Base-by-base conservation (phyloP, 306 rosid genomes). In the Cucumis cinereus region DNA sequence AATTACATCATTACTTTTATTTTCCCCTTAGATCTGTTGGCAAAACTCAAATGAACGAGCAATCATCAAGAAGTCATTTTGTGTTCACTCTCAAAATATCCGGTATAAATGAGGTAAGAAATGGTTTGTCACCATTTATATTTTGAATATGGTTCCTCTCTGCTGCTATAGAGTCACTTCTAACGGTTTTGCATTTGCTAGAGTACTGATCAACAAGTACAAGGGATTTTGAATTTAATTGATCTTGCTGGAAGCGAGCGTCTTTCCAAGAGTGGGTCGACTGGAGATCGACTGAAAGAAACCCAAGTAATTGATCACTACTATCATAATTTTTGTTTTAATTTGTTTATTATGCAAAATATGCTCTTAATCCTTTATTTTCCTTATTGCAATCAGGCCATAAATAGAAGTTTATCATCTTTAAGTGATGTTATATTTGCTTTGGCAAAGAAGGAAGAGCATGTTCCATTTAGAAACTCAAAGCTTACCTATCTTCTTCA, bases 201-300 rank as follows among this genome's bases (percentile, higher is more conserved):
- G 99, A 90, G 93, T 87, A 92, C 96, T 33, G 97, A 92, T 50
- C 99, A 94, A 89, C 90, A 94, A 84, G 97, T 92, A 73, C 95
- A 94, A 89, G 99, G 99, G 33, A 64, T 94, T 71, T 77, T 94
- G 83, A 94, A 94, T 79, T 96, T 94, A 57, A 92, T 94, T 47
- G 99, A 94, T 92, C 99, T 94, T 78, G 98, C 99, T 63, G 99
- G 99, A 30, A 94, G 99, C 43, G 99, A 94, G 82, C 98, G 99
- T 13, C 99, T 94, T 78, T 90, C 97, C 19, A 94, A 91, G 84
- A 94, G 99, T 36, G 97, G 97, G 6, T 94, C 99, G 19, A 88
- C 96, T 0, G 99, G 99, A 13, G 99, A 94, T 70, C 99, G 97
- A 74, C 78, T 94, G 79, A 92, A 82, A 83, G 99, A 94, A 87